A percentile compares a stretch with the other conserved stretches of the same genome.
Conservation (phyloP, 192 early-diverging fungal species). For the Coemansia sp. region DNA sequence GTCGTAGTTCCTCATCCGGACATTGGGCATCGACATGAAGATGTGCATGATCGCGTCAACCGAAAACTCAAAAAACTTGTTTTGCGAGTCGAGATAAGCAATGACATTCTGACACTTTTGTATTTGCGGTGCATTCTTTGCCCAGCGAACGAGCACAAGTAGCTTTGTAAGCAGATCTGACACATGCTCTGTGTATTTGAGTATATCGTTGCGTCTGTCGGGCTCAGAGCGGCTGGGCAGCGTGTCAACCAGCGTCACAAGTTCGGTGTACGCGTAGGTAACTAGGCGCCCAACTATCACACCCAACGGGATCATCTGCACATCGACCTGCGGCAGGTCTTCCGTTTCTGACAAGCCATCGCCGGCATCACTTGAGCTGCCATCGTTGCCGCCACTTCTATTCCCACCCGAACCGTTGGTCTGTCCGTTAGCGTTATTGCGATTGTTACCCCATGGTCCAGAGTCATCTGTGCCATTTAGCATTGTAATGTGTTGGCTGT, state of each 20-base stretch:
- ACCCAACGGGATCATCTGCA: conserved; percentile 64
- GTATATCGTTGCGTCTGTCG: conserved; percentile 61
- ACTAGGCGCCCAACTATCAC: conserved; percentile 63
- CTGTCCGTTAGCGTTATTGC: neutral
- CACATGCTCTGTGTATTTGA: conserved; percentile 64
- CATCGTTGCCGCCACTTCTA: conserved; percentile 1
- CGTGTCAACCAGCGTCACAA: conserved; percentile 66
- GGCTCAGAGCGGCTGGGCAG: conserved; percentile 60
- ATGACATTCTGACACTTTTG: conserved; percentile 70
- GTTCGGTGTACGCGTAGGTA: conserved; percentile 65
- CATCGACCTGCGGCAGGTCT: conserved; percentile 60
- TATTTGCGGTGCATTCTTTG: conserved; percentile 64
- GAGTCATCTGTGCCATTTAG: neutral
- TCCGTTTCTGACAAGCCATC: conserved; percentile 14
- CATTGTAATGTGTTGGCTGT: neutral
- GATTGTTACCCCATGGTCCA: neutral
- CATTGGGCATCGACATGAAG: conserved; percentile 54
- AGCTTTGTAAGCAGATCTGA: conserved; percentile 70
- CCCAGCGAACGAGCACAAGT: conserved; percentile 76
- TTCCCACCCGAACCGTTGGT: conserved; percentile 3
- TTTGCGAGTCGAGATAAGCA: conserved; percentile 63
- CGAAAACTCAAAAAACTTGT: conserved; percentile 59
- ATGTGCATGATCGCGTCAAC: conserved; percentile 63
- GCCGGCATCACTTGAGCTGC: conserved; percentile 3
- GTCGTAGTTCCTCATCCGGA: conserved; percentile 77